Conservation (phyloP, 1,284 basidiomycete genomes). For the Sporisorium graminicola region DNA sequence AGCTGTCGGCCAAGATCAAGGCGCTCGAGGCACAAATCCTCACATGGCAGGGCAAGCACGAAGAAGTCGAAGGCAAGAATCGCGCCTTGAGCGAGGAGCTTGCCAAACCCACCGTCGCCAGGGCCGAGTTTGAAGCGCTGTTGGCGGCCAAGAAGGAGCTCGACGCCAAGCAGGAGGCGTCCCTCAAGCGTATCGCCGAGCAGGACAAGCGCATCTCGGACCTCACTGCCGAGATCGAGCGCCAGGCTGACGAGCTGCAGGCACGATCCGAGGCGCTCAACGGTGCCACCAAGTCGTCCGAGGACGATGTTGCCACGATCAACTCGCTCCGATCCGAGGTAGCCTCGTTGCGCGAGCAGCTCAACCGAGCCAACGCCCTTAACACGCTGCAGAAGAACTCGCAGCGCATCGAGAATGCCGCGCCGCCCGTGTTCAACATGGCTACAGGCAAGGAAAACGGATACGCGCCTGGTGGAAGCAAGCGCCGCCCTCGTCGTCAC, state of each 20-base stretch:
- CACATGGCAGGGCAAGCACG: conserved; percentile 86
- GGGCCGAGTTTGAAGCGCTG: conserved; percentile 82
- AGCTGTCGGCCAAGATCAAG: conserved; percentile 79
- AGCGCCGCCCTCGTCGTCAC: conserved; percentile 78
- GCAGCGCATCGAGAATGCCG: conserved; percentile 65
- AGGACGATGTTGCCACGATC: conserved; percentile 87
- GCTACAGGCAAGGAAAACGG: conserved; percentile 62
- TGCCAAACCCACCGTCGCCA: conserved; percentile 79
- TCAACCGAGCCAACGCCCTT: conserved; percentile 88
- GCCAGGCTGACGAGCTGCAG: conserved; percentile 82
- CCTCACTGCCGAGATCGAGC: conserved; percentile 77
- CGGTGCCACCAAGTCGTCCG: conserved; percentile 65
- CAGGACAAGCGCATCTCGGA: conserved; percentile 86
- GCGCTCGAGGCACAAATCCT: conserved; percentile 87
- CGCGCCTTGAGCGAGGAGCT: conserved; percentile 82
- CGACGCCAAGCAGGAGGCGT: conserved; percentile 85
- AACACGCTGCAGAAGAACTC: conserved; percentile 67
- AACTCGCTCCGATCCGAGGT: conserved; percentile 91
- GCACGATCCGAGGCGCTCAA: conserved; percentile 72
- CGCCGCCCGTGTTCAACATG: conserved; percentile 65
- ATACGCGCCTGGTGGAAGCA: conserved; percentile 42
- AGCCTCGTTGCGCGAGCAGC: conserved; percentile 89
- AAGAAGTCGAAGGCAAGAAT: conserved; percentile 85
- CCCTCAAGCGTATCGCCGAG: conserved; percentile 80
- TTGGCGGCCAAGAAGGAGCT: conserved; percentile 82